Evolutionary conservation across 306 rosid species (phyloP).

Genomic region (Lathyrus sativus): DNA sequence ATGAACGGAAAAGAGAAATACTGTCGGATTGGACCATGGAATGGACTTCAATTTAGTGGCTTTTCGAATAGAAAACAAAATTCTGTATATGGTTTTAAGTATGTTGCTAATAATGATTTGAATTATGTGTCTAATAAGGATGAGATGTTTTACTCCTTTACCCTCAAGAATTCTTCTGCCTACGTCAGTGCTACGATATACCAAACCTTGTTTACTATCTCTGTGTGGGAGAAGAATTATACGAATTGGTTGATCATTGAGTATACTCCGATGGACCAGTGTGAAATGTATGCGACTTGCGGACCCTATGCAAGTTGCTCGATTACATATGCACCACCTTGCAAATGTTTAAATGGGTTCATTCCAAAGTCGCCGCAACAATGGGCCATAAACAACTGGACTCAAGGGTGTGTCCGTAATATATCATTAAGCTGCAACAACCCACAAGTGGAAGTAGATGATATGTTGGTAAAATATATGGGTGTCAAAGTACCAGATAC

Average conservation of each 20-base stretch:
- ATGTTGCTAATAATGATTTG: constrained; percentile 11
- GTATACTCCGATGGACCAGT: not conserved
- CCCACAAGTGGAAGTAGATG: not conserved
- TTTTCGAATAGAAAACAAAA: not conserved
- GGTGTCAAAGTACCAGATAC: constrained; percentile 62
- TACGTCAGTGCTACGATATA: not conserved
- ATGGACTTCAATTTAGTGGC: constrained; percentile 37
- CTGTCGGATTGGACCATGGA: constrained; percentile 40
- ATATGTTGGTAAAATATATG: constrained; percentile 21
- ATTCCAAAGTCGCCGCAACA: constrained; percentile 28
- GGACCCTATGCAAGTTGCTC: constrained; percentile 43
- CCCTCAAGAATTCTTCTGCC: constrained; percentile 5
- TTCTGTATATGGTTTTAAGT: constrained; percentile 20
- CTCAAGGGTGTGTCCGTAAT: constrained; percentile 45
- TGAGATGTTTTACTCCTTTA: constrained; percentile 32
- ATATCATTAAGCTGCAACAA: constrained; percentile 38
- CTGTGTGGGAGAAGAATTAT: not conserved
- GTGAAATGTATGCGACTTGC: constrained; percentile 37
- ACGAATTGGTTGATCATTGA: too few relatives aligned
- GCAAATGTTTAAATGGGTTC: constrained; percentile 49
- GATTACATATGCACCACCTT: not conserved
- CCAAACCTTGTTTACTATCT: not conserved
- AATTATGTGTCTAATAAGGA: constrained; percentile 25
- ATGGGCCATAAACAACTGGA: not conserved
- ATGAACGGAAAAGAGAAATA: not conserved